These are phyloP conservation scores for Spencermartinsiella europaea DNA, from an alignment of 805 yeast species.

Conservation along the genomic window DNA sequence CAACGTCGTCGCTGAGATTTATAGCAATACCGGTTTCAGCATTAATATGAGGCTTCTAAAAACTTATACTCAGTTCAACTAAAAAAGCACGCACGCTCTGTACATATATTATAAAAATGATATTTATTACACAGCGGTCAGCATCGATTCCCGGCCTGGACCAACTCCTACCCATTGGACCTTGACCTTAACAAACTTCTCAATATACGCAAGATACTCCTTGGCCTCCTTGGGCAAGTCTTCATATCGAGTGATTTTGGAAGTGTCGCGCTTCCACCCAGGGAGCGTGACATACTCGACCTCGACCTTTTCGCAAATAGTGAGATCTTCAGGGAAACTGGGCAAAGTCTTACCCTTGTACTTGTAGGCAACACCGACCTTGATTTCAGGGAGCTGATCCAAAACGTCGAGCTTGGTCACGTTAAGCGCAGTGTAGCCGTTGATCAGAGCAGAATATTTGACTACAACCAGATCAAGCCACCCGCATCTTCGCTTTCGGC, in stretches of 20 bases:
- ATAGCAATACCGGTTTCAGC: background rate
- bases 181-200: slow-evolving; percentile 76
- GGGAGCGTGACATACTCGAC: slow-evolving; percentile 88
- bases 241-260: slow-evolving; percentile 59
- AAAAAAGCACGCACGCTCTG: background rate
- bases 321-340: slow-evolving; percentile 90
- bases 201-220: slow-evolving; percentile 78
- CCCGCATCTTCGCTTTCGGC: slow-evolving; percentile 98
- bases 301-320: slow-evolving; percentile 78
- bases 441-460: slow-evolving; percentile 83
- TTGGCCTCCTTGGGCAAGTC: slow-evolving; percentile 87
- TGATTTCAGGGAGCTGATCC: slow-evolving; percentile 81
- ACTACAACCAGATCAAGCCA: slow-evolving; percentile 97
- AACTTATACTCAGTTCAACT: too few relatives aligned
- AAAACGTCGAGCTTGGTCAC: slow-evolving; percentile 94
- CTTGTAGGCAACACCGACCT: slow-evolving; percentile 81
- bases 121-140: too few relatives aligned
- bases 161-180: slow-evolving; percentile 98
- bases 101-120: too few relatives aligned
- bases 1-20: too few relatives aligned
- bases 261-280: slow-evolving; percentile 89
- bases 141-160: slow-evolving; percentile 92
- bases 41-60: too few relatives aligned
- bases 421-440: slow-evolving; percentile 91
- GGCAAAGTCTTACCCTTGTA: slow-evolving; percentile 69